phyloP scores from a whole-genome alignment of 768 basidiomycete species.

The Brasilioporus rufonigricans region DNA sequence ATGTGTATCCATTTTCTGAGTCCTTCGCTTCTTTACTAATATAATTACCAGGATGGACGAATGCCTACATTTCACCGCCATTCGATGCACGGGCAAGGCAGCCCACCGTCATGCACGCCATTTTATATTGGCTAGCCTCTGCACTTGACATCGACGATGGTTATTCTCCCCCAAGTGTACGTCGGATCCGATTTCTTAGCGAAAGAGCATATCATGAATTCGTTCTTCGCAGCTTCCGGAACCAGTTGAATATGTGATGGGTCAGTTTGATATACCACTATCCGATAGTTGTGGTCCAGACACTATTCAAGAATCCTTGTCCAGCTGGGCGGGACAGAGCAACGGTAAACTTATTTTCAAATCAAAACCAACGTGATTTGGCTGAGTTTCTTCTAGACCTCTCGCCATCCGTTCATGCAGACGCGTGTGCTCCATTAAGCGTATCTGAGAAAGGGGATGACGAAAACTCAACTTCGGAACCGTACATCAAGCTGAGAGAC shows the following conservation, averaged over 20 bases:
- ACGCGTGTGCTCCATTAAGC: conserved; percentile 9
- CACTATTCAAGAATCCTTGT: conserved; percentile 26
- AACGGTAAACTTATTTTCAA: conserved; percentile 20
- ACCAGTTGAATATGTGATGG: conserved; percentile 31
- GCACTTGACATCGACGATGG: conserved; percentile 37
- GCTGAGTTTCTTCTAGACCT: conserved; percentile 16
- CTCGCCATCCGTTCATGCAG: conserved; percentile 23
- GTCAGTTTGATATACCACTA: conserved; percentile 25
- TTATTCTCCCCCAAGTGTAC: conserved; percentile 26
- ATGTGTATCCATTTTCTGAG: neutral
- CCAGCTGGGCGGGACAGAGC: conserved; percentile 31
- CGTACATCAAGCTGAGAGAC: conserved; percentile 25
- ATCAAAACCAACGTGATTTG: neutral
- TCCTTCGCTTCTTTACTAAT: neutral
- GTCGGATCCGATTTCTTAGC: neutral
- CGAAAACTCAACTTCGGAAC: conserved; percentile 1
- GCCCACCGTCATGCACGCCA: conserved; percentile 51
- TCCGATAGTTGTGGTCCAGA: conserved; percentile 17
- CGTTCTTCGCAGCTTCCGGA: conserved; percentile 25
- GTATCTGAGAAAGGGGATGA: conserved; percentile 24
- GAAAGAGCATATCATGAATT: neutral
- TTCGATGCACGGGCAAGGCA: conserved; percentile 38
- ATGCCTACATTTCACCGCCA: conserved; percentile 49
- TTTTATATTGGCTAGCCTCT: conserved; percentile 58
- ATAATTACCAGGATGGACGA: conserved; percentile 45